These are phyloP conservation scores for Coemansia asiatica DNA, from an alignment of 192 early-diverging fungal genomes.

Conservation along the genomic window DNA sequence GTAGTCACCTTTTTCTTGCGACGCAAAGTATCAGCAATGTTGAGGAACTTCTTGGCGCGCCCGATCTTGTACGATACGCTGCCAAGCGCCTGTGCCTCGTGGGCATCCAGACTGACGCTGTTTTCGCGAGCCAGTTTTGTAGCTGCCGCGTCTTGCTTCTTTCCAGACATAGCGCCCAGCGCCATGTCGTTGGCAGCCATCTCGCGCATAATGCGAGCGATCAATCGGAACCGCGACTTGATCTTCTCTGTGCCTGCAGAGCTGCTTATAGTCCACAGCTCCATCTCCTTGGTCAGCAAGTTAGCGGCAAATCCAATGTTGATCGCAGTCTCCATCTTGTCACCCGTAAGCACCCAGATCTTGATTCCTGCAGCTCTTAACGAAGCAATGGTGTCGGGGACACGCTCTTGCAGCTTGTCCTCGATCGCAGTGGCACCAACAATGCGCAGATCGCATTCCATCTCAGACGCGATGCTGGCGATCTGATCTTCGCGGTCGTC, in stretches of 20 bases:
- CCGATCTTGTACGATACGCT: conserved; percentile 54
- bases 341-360: conserved; percentile 97
- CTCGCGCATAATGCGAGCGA: conserved; percentile 53
- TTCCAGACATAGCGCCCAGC: neutral
- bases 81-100: conserved; percentile 47
- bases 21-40: conserved; percentile 32
- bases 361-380: conserved; percentile 87
- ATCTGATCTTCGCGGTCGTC: conserved; percentile 72
- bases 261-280: conserved; percentile 63
- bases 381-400: conserved; percentile 85
- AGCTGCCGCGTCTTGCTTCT: neutral
- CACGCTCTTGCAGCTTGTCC: conserved; percentile 94
- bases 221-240: conserved; percentile 47
- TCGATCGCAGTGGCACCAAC: conserved; percentile 96
- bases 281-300: conserved; percentile 69
- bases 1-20: conserved; percentile 10
- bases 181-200: conserved; percentile 27
- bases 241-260: conserved; percentile 44
- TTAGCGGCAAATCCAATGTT: conserved; percentile 92
- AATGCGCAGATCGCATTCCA: conserved; percentile 79
- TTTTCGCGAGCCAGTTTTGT: neutral
- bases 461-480: conserved; percentile 69
- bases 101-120: conserved; percentile 28
- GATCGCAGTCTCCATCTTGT: conserved; percentile 98
- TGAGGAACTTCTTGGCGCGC: conserved; percentile 46